phyloP scores from a whole-genome alignment of 192 early-diverging fungal species.

The Mycoemilia scoparia region DNA sequence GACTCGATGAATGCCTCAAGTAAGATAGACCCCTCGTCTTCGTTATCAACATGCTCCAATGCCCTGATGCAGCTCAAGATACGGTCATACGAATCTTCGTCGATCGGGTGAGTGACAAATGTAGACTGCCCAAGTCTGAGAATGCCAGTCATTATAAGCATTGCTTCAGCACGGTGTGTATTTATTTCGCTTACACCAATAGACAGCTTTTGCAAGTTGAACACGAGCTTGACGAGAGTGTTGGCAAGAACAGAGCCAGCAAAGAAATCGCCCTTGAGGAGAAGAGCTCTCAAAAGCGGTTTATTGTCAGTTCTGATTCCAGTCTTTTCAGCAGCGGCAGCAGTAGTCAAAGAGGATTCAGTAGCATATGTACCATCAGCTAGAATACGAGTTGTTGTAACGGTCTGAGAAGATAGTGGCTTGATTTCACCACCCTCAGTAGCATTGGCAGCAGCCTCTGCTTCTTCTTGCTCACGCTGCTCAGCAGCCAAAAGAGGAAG shows the following conservation, averaged over 20 bases:
- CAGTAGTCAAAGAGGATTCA: slow-evolving; percentile 66
- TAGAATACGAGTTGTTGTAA: slow-evolving; percentile 51
- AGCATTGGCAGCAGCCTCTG: slow-evolving; percentile 31
- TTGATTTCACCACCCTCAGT: slow-evolving; percentile 9
- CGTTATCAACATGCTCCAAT: slow-evolving; percentile 38
- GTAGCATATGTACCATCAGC: slow-evolving; percentile 97
- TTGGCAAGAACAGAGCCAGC: slow-evolving; percentile 76
- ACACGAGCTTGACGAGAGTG: slow-evolving; percentile 74
- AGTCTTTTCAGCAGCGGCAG: slow-evolving; percentile 26
- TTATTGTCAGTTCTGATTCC: slow-evolving; percentile 33
- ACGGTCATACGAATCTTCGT: slow-evolving; percentile 91
- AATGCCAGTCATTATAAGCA: slow-evolving; percentile 94
- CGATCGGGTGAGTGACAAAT: slow-evolving; percentile 71
- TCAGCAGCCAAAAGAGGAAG: slow-evolving; percentile 89
- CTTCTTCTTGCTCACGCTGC: slow-evolving; percentile 63
- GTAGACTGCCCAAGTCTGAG: slow-evolving; percentile 80
- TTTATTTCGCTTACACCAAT: slow-evolving; percentile 30
- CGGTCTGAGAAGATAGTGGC: slow-evolving; percentile 13
- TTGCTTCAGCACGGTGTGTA: slow-evolving; percentile 80
- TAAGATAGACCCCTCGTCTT: slow-evolving; percentile 10
- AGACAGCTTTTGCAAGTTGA: slow-evolving; percentile 38
- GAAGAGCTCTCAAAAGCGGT: slow-evolving; percentile 37
- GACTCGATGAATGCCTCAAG: slow-evolving; percentile 38
- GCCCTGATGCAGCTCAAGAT: slow-evolving; percentile 73
- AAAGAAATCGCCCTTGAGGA: slow-evolving; percentile 88